These are phyloP conservation scores for Phialophora expanda DNA, from an alignment of 2,329 filamentous ascomycete species.

Conservation along the genomic window DNA sequence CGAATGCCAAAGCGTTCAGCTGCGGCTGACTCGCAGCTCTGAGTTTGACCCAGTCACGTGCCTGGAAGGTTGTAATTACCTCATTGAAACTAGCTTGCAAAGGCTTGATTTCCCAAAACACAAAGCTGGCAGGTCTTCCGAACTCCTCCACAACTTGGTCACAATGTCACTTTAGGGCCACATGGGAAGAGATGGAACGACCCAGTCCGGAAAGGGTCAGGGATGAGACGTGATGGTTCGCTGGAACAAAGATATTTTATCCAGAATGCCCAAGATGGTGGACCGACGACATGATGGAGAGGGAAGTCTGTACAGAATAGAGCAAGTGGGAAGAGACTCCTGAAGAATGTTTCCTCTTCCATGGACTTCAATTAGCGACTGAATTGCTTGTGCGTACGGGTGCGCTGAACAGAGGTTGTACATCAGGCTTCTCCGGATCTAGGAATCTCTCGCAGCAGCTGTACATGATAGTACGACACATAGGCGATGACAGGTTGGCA, in stretches of 20 bases:
- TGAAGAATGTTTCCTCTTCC: not conserved
- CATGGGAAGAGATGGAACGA: not conserved
- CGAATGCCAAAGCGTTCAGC: not conserved
- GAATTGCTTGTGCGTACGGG: no score
- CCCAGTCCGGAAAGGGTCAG: not conserved
- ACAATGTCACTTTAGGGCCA: not conserved
- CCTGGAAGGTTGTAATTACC: not conserved
- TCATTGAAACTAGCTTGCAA: not conserved
- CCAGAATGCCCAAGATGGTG: not conserved
- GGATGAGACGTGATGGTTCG: not conserved
- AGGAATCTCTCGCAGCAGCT: no score
- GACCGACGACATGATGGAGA: not conserved
- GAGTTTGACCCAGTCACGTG: not conserved
- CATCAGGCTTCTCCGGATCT: no score
- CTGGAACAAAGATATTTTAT: not conserved
- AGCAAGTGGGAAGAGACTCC: not conserved
- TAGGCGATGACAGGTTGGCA: no score
- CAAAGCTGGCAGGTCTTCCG: not conserved
- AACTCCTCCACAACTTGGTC: not conserved
- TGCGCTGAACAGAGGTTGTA: no score
- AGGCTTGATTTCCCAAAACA: not conserved
- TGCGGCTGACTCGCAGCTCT: constrained; percentile 18
- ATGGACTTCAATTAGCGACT: no score
- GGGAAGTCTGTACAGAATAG: not conserved
- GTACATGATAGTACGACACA: no score